Evolutionary conservation across 495 filamentous ascomycete genomes (phyloP).

Genomic region (Neurospora sp.): DNA sequence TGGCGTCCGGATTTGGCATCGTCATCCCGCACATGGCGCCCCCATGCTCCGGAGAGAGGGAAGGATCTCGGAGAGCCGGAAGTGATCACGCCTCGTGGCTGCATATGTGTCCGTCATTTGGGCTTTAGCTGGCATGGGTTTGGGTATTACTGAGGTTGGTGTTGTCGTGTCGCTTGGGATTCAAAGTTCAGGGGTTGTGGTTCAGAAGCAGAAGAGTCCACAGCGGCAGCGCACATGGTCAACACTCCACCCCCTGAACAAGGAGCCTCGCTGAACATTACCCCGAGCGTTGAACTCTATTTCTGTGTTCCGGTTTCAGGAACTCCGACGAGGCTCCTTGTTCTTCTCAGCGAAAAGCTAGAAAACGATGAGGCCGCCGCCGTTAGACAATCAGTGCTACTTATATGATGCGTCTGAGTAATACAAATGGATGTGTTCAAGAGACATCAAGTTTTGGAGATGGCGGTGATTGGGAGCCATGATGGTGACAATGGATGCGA

Average conservation of each 20-base stretch:
- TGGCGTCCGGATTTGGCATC: background rate
- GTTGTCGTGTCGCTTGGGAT: background rate
- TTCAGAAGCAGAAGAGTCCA: background rate
- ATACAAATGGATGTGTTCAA: background rate
- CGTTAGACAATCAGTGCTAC: background rate
- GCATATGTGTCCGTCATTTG: background rate
- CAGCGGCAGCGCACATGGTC: background rate
- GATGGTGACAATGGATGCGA: background rate
- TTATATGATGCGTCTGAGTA: background rate
- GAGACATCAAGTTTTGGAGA: background rate
- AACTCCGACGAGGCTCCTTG: background rate
- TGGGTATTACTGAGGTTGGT: background rate
- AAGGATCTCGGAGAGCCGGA: conserved; percentile 13
- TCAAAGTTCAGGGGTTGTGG: background rate
- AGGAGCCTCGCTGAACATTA: background rate
- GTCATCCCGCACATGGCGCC: background rate
- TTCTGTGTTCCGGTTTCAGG: background rate
- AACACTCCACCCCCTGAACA: background rate
- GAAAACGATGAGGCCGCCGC: background rate
- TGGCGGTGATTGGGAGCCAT: background rate
- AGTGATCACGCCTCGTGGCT: background rate
- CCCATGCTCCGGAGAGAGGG: conserved; percentile 9
- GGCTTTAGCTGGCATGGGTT: background rate
- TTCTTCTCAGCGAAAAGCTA: background rate
- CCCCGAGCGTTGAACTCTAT: background rate